phyloP scores from a whole-genome alignment of 2,329 filamentous ascomycete genomes.

The Alternaria infectoria region DNA sequence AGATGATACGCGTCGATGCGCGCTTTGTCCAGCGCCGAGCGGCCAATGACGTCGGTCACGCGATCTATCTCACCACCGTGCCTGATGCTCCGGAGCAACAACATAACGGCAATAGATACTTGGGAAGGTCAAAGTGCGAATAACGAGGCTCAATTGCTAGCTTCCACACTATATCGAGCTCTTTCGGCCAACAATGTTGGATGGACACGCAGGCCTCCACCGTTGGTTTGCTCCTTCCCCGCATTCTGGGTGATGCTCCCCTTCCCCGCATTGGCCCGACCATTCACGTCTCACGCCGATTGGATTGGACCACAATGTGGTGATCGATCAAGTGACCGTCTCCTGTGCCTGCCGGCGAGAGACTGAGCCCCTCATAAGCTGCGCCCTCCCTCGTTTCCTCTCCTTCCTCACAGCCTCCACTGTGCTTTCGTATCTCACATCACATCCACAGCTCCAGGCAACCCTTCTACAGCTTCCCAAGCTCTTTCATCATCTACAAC shows the following conservation, averaged over 20 bases:
- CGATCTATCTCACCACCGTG: constrained; percentile 36
- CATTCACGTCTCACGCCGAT: constrained; percentile 40
- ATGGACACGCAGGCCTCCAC: constrained; percentile 11
- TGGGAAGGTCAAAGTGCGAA: constrained; percentile 2
- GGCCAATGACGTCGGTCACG: constrained; percentile 44
- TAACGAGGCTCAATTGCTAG: constrained; percentile 33
- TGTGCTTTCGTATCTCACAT: constrained; percentile 27
- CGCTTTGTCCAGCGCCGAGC: constrained; percentile 21
- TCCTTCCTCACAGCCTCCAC: constrained; percentile 31
- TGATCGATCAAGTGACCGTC: constrained; percentile 46
- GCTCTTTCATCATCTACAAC: constrained; percentile 19
- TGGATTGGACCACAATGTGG: constrained; percentile 32
- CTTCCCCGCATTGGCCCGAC: constrained; percentile 30
- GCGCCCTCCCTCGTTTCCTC: constrained; percentile 31
- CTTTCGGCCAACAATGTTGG: not conserved
- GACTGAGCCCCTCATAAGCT: constrained; percentile 44
- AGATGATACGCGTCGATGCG: constrained; percentile 27
- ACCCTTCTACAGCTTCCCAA: constrained; percentile 17
- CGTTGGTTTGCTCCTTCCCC: constrained; percentile 23
- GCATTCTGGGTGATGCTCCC: constrained; percentile 26
- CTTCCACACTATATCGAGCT: constrained; percentile 2
- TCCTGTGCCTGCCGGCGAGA: constrained; percentile 27
- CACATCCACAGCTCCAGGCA: constrained; percentile 9
- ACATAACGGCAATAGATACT: constrained; percentile 2
- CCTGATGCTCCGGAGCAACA: constrained; percentile 8